phyloP scores from a whole-genome alignment of 1,139 yeast genomes.

The Pichia inconspicua region DNA sequence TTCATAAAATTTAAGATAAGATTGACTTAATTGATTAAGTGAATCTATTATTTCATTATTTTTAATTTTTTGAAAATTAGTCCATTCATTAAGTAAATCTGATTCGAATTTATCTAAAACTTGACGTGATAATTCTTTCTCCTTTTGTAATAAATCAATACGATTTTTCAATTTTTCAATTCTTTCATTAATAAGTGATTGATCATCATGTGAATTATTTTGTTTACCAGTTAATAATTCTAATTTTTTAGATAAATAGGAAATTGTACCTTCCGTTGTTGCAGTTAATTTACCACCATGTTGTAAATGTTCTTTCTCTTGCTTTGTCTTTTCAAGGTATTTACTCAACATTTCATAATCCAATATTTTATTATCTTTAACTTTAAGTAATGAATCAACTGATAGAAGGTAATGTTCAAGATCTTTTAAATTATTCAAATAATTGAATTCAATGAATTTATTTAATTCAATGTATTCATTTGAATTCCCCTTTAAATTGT shows the following conservation, averaged over 20 bases:
- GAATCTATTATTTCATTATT: slow-evolving; percentile 68
- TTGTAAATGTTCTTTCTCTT: slow-evolving; percentile 55
- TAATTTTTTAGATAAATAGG: slow-evolving; percentile 26
- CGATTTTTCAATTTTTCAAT: slow-evolving; percentile 31
- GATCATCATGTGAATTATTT: not conserved
- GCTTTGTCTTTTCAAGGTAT: slow-evolving; percentile 61
- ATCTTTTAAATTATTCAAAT: slow-evolving; percentile 75
- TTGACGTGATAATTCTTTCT: slow-evolving; percentile 22
- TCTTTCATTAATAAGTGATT: slow-evolving; percentile 49
- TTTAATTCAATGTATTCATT: slow-evolving; percentile 41
- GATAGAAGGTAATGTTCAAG: slow-evolving; percentile 79
- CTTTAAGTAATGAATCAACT: slow-evolving; percentile 65
- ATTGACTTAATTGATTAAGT: slow-evolving; percentile 62
- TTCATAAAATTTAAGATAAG: slow-evolving; percentile 68
- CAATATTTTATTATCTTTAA: slow-evolving; percentile 84
- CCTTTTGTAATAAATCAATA: slow-evolving; percentile 25
- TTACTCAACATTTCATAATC: slow-evolving; percentile 84
- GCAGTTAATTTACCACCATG: slow-evolving; percentile 38
- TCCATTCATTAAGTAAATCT: slow-evolving; percentile 62
- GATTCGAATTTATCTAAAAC: slow-evolving; percentile 62
- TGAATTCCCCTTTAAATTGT: slow-evolving; percentile 44
- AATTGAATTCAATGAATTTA: slow-evolving; percentile 70
- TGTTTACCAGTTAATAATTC: slow-evolving; percentile 25
- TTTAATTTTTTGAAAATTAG: slow-evolving; percentile 75
- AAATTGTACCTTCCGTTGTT: slow-evolving; percentile 28